Conservation (phyloP, 2,329 filamentous ascomycete species). For the Xenoacremonium recifei region DNA sequence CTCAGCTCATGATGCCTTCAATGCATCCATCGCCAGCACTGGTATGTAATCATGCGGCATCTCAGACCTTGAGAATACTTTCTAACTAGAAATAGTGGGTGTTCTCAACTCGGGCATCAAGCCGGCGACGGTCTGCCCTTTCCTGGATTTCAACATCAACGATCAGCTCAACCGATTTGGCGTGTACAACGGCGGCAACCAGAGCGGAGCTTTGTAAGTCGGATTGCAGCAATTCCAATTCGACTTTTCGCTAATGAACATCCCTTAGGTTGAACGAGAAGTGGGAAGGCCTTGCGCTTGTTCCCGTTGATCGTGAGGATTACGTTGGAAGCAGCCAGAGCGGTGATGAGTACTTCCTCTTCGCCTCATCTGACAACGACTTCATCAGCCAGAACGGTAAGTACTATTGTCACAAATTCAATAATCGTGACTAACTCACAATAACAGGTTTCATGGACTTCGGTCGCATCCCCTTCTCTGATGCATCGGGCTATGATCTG, state of each 20-base stretch:
- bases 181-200: slow-evolving; percentile 64
- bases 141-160: slow-evolving; percentile 68
- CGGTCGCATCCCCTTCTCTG: slow-evolving; percentile 54
- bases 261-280: slow-evolving; percentile 81
- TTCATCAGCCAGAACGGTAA: slow-evolving; percentile 70
- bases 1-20: slow-evolving; percentile 33
- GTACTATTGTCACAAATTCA: slow-evolving; percentile 13
- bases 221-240: too few relatives aligned
- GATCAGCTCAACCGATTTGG: slow-evolving; percentile 63
- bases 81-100: slow-evolving; percentile 37
- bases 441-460: slow-evolving; percentile 51
- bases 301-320: slow-evolving; percentile 48
- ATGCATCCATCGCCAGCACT: slow-evolving; percentile 19
- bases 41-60: slow-evolving; percentile 2
- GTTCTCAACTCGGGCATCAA: slow-evolving; percentile 52
- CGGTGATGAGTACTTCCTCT: slow-evolving; percentile 64
- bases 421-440: not conserved
- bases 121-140: slow-evolving; percentile 62
- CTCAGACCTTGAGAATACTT: not conserved
- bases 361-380: slow-evolving; percentile 70
- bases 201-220: slow-evolving; percentile 54
- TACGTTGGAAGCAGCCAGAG: slow-evolving; percentile 15
- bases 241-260: too few relatives aligned
- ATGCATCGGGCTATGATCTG: slow-evolving; percentile 55
- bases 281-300: slow-evolving; percentile 68